A percentile compares a stretch with the other conserved stretches of the same genome.
Conservation (phyloP, 176 grass and related monocot species). For the Eragrostis curvula region DNA sequence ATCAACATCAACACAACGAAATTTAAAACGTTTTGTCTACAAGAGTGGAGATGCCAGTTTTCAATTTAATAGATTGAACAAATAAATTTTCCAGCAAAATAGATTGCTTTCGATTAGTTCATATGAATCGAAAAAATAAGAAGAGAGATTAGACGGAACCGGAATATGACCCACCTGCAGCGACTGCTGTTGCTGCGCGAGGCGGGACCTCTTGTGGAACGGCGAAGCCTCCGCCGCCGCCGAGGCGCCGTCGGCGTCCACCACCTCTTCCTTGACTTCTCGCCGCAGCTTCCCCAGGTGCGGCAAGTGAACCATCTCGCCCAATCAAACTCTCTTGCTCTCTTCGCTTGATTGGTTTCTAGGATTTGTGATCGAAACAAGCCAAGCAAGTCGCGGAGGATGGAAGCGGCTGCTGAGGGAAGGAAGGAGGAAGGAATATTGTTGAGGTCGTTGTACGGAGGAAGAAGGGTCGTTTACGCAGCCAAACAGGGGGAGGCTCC, state of each 20-base stretch:
- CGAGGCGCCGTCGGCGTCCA: constrained; percentile 37
- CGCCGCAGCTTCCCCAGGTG: constrained; percentile 59
- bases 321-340: background rate
- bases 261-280: constrained; percentile 34
- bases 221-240: background rate
- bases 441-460: constrained; percentile 5
- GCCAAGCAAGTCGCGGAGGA: background rate
- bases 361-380: background rate
- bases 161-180: constrained; percentile 16
- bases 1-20: background rate
- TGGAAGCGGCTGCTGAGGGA: background rate
- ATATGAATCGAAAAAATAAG: background rate
- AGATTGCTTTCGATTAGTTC: background rate
- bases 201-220: constrained; percentile 56
- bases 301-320: constrained; percentile 66
- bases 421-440: background rate
- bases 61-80: background rate
- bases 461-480: background rate
- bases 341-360: background rate
- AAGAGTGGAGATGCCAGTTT: background rate
- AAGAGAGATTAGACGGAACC: background rate
- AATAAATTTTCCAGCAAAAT: too few relatives aligned
- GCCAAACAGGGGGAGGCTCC: background rate
- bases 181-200: constrained; percentile 13
- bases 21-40: background rate